Evolutionary conservation across 1,139 yeast genomes (phyloP).

Genomic region (Diutina rugosa): DNA sequence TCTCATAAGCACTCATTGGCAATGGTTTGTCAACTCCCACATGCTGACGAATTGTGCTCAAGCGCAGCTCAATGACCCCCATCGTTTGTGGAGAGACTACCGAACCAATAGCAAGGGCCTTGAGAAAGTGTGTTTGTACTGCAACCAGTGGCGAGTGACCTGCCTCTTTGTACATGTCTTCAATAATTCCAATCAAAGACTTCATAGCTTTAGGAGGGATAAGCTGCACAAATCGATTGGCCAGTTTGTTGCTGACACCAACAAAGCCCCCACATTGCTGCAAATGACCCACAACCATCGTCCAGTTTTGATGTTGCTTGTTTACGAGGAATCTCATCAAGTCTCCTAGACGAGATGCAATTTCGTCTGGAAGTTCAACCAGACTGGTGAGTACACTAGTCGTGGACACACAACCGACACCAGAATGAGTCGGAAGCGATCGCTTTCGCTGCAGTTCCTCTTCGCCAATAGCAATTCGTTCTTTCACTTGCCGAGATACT

Average conservation of each 20-base stretch:
- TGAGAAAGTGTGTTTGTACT: conserved; percentile 33
- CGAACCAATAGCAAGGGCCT: conserved; percentile 19
- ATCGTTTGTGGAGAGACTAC: conserved; percentile 13
- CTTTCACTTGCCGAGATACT: not conserved
- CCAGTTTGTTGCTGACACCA: conserved; percentile 22
- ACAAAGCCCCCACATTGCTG: conserved; percentile 25
- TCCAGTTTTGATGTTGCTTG: conserved; percentile 41
- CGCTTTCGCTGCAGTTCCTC: not conserved
- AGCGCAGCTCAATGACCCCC: conserved; percentile 12
- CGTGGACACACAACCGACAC: not conserved
- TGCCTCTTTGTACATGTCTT: conserved; percentile 21
- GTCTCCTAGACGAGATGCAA: conserved; percentile 33
- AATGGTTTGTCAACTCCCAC: conserved; percentile 9
- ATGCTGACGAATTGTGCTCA: conserved; percentile 8
- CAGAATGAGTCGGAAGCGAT: not conserved
- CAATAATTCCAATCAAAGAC: conserved; percentile 20
- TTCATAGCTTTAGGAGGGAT: conserved; percentile 30
- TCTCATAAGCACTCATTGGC: conserved; percentile 17
- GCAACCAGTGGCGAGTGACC: conserved; percentile 17
- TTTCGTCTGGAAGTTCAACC: conserved; percentile 24
- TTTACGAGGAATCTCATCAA: conserved; percentile 33
- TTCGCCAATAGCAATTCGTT: not conserved
- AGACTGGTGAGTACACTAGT: not conserved
- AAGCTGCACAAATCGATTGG: conserved; percentile 24
- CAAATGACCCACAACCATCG: conserved; percentile 33